These are phyloP conservation scores for Aspergillus hancockii DNA, from an alignment of 495 filamentous ascomycete genomes.

Conservation along the genomic window DNA sequence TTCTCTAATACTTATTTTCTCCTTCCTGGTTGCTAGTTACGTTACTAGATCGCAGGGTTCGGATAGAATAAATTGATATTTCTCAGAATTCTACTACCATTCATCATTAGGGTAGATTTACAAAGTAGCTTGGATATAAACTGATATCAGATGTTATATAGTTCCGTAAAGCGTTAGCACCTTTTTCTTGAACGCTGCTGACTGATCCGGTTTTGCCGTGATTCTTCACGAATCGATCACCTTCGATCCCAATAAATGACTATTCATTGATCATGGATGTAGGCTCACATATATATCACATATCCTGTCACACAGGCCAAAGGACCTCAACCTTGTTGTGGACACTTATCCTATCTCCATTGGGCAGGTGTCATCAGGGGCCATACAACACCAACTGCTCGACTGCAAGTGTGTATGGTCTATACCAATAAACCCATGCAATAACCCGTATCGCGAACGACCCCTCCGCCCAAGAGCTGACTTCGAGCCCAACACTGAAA, in stretches of 20 bases:
- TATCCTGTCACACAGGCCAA: neutral
- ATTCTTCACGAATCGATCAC: slow-evolving; percentile 40
- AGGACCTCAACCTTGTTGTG: neutral
- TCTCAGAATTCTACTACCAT: neutral
- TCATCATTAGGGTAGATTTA: neutral
- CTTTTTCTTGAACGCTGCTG: slow-evolving; percentile 18
- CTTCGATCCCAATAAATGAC: slow-evolving; percentile 26
- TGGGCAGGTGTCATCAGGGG: too few species aligned
- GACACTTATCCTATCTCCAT: neutral
- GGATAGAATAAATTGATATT: slow-evolving; percentile 20
- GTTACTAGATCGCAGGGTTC: slow-evolving; percentile 19
- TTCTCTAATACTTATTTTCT: slow-evolving; percentile 10
- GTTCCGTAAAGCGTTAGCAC: slow-evolving; percentile 4
- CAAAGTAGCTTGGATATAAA: neutral
- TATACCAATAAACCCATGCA: too few species aligned
- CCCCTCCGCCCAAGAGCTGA: too few species aligned
- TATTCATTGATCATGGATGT: neutral
- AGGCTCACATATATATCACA: neutral
- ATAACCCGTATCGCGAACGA: neutral
- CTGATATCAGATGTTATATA: too few species aligned
- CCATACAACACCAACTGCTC: too few species aligned
- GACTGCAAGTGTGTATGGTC: too few species aligned
- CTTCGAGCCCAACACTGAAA: too few species aligned
- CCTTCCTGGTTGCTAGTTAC: slow-evolving; percentile 21
- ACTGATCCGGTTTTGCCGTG: slow-evolving; percentile 22